Conservation (phyloP, 352 stramenopile species). For the Pythium volutum region DNA sequence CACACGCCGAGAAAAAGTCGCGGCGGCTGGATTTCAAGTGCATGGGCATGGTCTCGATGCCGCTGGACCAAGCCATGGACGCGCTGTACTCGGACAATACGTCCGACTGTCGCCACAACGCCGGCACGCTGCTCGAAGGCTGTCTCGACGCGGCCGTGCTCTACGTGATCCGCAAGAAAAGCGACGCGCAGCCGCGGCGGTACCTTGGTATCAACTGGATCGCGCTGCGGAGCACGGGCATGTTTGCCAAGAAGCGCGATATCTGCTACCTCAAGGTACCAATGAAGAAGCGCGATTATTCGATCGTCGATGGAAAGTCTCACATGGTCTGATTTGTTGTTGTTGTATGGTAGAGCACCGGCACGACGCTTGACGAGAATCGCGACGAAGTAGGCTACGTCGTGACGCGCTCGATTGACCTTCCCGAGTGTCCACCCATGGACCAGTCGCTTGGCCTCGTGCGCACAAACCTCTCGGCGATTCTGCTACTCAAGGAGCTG, state of each 20-base stretch:
- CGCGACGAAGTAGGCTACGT: constrained; percentile 52
- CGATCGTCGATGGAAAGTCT: too few species aligned
- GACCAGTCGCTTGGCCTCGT: constrained; percentile 47
- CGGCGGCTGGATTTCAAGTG: constrained; percentile 60
- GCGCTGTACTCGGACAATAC: constrained; percentile 64
- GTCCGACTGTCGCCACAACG: constrained; percentile 52
- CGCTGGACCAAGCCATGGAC: constrained; percentile 42
- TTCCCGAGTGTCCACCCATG: constrained; percentile 50
- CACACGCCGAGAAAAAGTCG: constrained; percentile 28
- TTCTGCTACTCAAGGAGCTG: constrained; percentile 59
- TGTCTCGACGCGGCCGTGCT: constrained; percentile 63
- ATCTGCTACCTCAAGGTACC: constrained; percentile 51
- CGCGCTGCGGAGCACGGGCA: constrained; percentile 33
- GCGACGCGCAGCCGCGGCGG: constrained; percentile 39
- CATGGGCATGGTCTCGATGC: constrained; percentile 52
- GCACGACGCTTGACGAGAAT: constrained; percentile 39
- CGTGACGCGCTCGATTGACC: constrained; percentile 55
- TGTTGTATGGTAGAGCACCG: constrained; percentile 34
- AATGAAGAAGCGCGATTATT: neutral
- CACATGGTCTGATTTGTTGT: too few species aligned
- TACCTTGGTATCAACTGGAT: constrained; percentile 76
- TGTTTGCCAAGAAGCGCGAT: constrained; percentile 65
- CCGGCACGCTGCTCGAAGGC: constrained; percentile 51
- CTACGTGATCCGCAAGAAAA: constrained; percentile 38
- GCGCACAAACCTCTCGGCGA: constrained; percentile 50